Evolutionary conservation across 371 early-diverging fungal species (phyloP), one percentile per base, ranked within the genome.

Genomic region (Lichtheimia ornata): DNA sequence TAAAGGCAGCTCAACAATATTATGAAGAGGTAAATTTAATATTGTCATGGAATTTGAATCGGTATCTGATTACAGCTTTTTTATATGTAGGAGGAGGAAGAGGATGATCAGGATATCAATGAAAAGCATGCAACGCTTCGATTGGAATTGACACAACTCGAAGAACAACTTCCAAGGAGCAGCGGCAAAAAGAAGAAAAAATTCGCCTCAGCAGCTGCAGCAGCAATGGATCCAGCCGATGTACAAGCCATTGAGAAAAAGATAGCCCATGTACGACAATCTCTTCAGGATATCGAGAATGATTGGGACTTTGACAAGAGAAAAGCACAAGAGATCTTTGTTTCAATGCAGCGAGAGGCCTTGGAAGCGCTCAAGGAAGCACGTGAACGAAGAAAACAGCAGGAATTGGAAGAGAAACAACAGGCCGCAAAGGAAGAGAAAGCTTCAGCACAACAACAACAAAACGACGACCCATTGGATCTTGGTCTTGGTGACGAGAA

Each of bases 221-320:
- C 56, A 4, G n/a, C 13, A 17, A 20, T 63, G 11, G 20, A 64
- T 7, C 50, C 22, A 1, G 58, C 47, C 24, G 67, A 73, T 43
- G 14, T 62, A 1, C 50, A 50, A 24, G 28, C 56, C n/a, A 51
- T 83, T 14, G 73, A 73, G 18, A 71, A 77, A 15, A 72, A 72
- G 5, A 72, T 84, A 14, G 72, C 72, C 4, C 66, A 74, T 9
- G 20, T 86, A n/a, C 82, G 88, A 17, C 70, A 77, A 27, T 65
- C 59, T 2, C 35, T 85, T 45, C 66, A 64, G 13, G 75, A 75
- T 22, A 56, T 83, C 17, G 85, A 85, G 53, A 65, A 68, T 17
- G 81, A 81, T 55, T 79, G 81, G 72, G 78, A 78, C 15, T 85
- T 74, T 54, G 74, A 81, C 62, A 73, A 73, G 42, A 66, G 58